Conservation (phyloP, 1,284 basidiomycete genomes). For the Somion occarium region DNA sequence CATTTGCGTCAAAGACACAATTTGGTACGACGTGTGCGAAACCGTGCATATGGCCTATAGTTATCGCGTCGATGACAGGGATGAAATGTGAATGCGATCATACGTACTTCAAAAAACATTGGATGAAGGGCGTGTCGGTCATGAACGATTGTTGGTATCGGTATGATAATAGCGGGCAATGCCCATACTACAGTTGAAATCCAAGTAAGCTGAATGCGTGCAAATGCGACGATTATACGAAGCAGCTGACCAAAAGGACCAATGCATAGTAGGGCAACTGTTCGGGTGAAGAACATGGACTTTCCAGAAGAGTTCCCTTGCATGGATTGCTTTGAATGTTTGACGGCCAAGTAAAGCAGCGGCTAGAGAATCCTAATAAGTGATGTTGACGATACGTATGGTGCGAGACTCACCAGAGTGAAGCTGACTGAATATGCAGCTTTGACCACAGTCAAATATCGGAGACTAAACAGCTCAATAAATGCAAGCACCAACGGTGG, state of each 20-base stretch:
- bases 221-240: too few species aligned
- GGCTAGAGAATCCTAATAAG: constrained; percentile 15
- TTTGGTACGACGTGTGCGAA: constrained; percentile 13
- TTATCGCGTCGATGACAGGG: neutral
- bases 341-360: constrained; percentile 15
- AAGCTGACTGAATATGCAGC: constrained; percentile 25
- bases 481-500: neutral
- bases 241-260: constrained; percentile 19
- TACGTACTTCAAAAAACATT: constrained; percentile 8
- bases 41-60: constrained; percentile 20
- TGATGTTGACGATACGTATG: neutral
- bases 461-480: constrained; percentile 12
- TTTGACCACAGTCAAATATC: constrained; percentile 22
- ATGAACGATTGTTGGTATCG: constrained; percentile 13
- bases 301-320: neutral
- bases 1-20: constrained; percentile 19
- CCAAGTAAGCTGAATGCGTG: too few species aligned
- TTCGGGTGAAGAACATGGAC: constrained; percentile 14
- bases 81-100: neutral
- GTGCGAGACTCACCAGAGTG: constrained; percentile 17
- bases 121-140: constrained; percentile 9
- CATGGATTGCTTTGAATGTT: constrained; percentile 1
- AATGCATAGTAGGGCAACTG: constrained; percentile 14
- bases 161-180: constrained; percentile 18
- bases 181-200: constrained; percentile 23